Evolutionary conservation across 495 filamentous ascomycete genomes (phyloP), one percentile per base, ranked within the genome.

Genomic region (Talaromyces proteolyticus): DNA sequence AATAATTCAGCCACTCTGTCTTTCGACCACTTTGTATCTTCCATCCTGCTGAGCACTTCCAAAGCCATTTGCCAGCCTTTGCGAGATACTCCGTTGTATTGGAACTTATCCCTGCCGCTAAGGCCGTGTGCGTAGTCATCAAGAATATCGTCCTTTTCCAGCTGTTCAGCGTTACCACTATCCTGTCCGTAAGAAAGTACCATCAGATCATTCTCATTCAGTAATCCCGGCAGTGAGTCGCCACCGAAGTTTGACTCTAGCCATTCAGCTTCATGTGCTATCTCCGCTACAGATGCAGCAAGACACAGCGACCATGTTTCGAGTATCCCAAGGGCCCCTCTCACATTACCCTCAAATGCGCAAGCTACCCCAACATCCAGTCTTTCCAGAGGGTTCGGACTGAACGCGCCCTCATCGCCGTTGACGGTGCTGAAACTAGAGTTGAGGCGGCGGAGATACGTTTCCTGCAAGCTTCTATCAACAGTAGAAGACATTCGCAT

Each of bases 31-130:
- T 75, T 61, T 1, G 67, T 61, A 50, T 91, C 82, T 44, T 89
- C 81, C 52, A 96, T 67, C 22, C 91, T 78, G 34, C 81, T 82
- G 24, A 94, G 67, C 12, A 93, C 75, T 40, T 88, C 79, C 47
- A 95, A 77, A 0, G 88, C 84, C 50, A 95, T 65, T 64, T 96
- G 86, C 91, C 91, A 96, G 10, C 91, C 91, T 47, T 88, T 83
- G 12, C 78, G 69, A 39, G 57, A 48, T 8, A 66, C 60, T 46
- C 68, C 65, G 47, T 65, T 58, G 47, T 66, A 60, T 42, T 68
- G 57, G 36, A 76, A 56, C 5, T 54, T 57, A 5, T 75, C 68
- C 44, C 76, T 75, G 5, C 64, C 58, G 50, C 72, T 69, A 12
- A 86, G 54, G 1, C 64, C 63, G 12, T 72, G 65, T 1, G 89